Evolutionary conservation across 2,329 filamentous ascomycete species (phyloP), one percentile per base, ranked within the genome.

Genomic region (Pseudogymnoascus sp.): DNA sequence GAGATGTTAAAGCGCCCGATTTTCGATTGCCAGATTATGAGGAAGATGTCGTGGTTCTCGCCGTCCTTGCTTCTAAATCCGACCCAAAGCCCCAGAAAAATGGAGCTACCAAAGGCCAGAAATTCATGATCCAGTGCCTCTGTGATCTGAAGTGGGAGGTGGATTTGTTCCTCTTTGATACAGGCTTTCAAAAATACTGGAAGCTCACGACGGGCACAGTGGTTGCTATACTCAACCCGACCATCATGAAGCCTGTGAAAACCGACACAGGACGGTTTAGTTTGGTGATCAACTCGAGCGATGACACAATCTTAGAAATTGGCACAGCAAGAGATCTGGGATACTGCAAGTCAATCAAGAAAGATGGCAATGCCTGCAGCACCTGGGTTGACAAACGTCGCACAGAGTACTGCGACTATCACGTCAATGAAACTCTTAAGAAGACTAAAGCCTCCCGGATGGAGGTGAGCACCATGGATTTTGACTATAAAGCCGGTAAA

Each of bases 181-280:
- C 88, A 0, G 95, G 91, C 6, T 97, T 97, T 68, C 87, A 90
- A 14, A 86, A 89, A 60, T 99, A 94, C 76, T 97, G 93, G 88
- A 96, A 96, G 71, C 78, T 97, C n/a, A 86, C 86, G 0, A 83
- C 90, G 1, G 94, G 94, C n/a, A 97, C 92, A 0, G 82, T 97
- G 1, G 80, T 99, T 61, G 94, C 93, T 4, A 89, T 99, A 25
- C 79, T 99, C 30, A 99, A 99, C 70, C 94, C 94, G 1, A 85
- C 80, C 15, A 88, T 97, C 67, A 90, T 99, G 85, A 91, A 93
- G 2, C 93, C 93, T 0, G 88, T 89, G 0, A 86, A 85, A 63
- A 80, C 84, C 14, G 89, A 92, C 64, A 93, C 89, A 0, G 91
- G 91, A 25, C 84, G 85, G 33, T 99, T 97, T 75, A 90, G 87